A percentile compares a stretch with the other conserved stretches of the same genome.
Evolutionary conservation across 129 eudicot genomes (phyloP).

Genomic region (Rutidosis leptorrhynchoides): DNA sequence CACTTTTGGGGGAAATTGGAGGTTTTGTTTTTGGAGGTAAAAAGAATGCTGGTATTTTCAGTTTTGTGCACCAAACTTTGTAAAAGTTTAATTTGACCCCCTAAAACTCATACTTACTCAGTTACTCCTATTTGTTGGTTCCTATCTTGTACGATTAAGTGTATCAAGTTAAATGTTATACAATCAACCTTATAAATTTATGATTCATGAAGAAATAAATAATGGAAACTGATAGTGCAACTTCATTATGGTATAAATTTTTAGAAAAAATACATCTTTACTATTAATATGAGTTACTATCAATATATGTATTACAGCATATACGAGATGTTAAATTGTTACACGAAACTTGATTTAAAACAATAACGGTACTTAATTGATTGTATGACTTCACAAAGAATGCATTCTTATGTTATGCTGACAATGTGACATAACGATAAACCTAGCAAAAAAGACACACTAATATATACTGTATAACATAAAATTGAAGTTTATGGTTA

Average conservation of each 20-base stretch:
- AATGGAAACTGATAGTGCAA: neutral
- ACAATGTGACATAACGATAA: neutral
- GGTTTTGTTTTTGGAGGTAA: conserved; percentile 7
- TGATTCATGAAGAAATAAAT: neutral
- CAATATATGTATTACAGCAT: neutral
- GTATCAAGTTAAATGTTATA: too few relatives aligned
- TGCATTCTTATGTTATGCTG: neutral
- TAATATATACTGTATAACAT: too few relatives aligned
- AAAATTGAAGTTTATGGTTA: too few relatives aligned
- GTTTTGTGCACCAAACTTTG: neutral
- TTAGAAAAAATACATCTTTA: neutral
- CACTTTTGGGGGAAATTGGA: neutral
- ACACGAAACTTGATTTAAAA: neutral
- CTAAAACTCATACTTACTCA: too few relatives aligned
- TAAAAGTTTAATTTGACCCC: neutral
- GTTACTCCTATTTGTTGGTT: too few relatives aligned
- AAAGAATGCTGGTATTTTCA: neutral
- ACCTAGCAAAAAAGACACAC: neutral
- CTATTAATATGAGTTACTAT: neutral
- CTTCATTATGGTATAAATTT: too few relatives aligned
- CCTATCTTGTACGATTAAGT: too few relatives aligned
- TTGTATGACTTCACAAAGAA: neutral
- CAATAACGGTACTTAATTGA: neutral
- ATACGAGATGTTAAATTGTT: neutral
- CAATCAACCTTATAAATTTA: too few relatives aligned